A percentile compares a stretch with the other conserved stretches of the same genome.
phyloP scores from a whole-genome alignment of 73 alveolate species.

The Tetrahymena thermophila region DNA sequence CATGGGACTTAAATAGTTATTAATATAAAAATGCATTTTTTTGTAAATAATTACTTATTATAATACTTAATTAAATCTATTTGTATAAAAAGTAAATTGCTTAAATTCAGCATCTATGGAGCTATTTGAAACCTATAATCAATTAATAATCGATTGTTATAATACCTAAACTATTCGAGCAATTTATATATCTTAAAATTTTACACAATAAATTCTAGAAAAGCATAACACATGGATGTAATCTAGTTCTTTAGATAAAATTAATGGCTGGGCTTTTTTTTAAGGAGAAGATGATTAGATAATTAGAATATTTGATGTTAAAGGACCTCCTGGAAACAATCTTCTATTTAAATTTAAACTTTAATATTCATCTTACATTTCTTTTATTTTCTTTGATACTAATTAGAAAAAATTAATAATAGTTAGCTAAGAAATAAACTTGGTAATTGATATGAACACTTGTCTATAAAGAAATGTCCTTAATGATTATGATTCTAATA shows the following conservation, averaged over 20 bases:
- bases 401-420: background rate
- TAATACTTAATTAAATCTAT: background rate
- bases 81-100: background rate
- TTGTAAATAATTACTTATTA: background rate
- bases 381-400: background rate
- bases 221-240: background rate
- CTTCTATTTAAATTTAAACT: background rate
- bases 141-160: background rate
- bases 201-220: background rate
- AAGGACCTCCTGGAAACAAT: background rate
- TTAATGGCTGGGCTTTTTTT: background rate
- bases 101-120: background rate
- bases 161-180: background rate
- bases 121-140: background rate
- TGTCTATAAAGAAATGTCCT: background rate
- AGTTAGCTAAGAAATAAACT: background rate
- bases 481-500: background rate
- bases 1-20: background rate
- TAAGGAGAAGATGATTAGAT: background rate
- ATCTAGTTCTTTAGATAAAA: background rate
- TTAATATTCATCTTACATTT: background rate
- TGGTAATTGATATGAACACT: background rate
- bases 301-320: background rate
- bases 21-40: background rate
- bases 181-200: background rate